A percentile compares a stretch with the other conserved stretches of the same genome.
Conservation (phyloP, 345 rosid genomes). For the Citrus mangshanensis region DNA sequence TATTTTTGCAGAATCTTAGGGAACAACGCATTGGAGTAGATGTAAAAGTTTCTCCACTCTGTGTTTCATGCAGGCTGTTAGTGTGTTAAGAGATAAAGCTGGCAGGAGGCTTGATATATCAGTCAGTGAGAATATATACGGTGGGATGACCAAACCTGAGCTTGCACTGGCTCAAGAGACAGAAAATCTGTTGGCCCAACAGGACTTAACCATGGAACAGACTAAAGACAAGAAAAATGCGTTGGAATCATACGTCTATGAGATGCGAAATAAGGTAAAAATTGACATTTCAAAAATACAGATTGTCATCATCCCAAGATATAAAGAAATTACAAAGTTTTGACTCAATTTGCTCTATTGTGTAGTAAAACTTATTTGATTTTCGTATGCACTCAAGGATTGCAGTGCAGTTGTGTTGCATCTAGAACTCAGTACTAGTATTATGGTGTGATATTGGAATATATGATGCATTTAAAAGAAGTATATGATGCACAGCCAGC, state of each 20-base stretch:
- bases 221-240: conserved; percentile 56
- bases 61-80: conserved; percentile 34
- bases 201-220: conserved; percentile 45
- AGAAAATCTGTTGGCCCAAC: conserved; percentile 46
- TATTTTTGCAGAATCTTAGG: neutral
- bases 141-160: conserved; percentile 41
- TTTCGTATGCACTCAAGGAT: neutral
- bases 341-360: neutral
- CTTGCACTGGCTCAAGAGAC: conserved; percentile 43
- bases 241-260: conserved; percentile 64
- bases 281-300: neutral
- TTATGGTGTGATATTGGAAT: neutral
- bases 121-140: conserved; percentile 38
- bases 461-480: neutral
- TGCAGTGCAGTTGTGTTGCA: neutral
- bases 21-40: neutral
- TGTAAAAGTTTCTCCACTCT: neutral
- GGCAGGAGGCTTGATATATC: conserved; percentile 39
- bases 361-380: neutral
- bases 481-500: neutral
- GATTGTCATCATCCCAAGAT: neutral
- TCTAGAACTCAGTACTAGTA: neutral
- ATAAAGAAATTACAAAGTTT: neutral
- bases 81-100: conserved; percentile 23
- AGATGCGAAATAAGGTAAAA: conserved; percentile 55